phyloP scores from a whole-genome alignment of 306 rosid species.

The Gastrolobium villosum region DNA sequence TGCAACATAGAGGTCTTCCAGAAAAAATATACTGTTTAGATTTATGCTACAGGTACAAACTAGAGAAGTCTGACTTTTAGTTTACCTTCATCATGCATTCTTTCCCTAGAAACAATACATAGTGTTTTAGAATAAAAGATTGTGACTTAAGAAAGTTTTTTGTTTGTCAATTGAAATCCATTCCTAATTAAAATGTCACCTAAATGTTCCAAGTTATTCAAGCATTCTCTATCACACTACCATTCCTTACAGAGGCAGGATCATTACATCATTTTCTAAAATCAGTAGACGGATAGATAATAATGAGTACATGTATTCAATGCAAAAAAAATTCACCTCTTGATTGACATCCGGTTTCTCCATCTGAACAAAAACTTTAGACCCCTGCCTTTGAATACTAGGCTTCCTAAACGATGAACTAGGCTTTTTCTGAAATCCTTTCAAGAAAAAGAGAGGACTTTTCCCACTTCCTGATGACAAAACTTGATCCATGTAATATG shows the following conservation, averaged over 20 bases:
- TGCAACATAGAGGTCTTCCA: constrained; percentile 9
- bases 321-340: too few species aligned
- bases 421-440: too few species aligned
- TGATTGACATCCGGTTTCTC: too few species aligned
- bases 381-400: too few species aligned
- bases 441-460: too few species aligned
- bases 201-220: constrained; percentile 9
- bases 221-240: constrained; percentile 7
- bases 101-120: constrained; percentile 2
- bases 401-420: too few species aligned
- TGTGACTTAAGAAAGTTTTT: background rate
- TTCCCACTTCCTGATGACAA: too few species aligned
- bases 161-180: constrained; percentile 13
- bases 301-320: too few species aligned
- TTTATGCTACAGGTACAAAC: background rate
- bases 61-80: constrained; percentile 5
- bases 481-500: too few species aligned
- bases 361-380: too few species aligned
- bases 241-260: constrained; percentile 9
- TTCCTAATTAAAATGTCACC: constrained; percentile 1
- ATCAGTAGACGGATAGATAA: background rate
- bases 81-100: constrained; percentile 2
- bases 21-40: background rate
- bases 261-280: constrained; percentile 20
- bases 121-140: background rate